Evolutionary conservation across 139 green algal genomes (phyloP).

Genomic region (Mesotaenium endlicherianum): DNA sequence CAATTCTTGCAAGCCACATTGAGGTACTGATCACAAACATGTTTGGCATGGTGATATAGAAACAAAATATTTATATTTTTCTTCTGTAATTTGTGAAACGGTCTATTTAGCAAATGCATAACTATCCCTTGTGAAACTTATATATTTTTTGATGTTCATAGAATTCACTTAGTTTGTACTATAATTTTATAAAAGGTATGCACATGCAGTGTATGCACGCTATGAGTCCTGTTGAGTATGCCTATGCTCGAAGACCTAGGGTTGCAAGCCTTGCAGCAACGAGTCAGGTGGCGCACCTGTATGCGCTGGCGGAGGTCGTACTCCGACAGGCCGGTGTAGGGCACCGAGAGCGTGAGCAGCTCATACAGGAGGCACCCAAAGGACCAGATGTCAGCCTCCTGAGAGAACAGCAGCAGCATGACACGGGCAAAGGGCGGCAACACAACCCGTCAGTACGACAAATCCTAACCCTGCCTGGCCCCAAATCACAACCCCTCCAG

Average conservation of each 20-base stretch:
- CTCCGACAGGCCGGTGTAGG: constrained; percentile 11
- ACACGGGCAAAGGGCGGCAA: too few relatives aligned
- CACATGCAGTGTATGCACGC: background rate
- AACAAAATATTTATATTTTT: too few relatives aligned
- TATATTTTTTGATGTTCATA: too few relatives aligned
- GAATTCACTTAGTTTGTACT: background rate
- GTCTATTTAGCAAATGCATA: too few relatives aligned
- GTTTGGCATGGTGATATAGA: too few relatives aligned
- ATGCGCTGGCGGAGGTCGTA: background rate
- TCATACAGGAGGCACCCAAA: constrained; percentile 33
- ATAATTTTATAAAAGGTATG: background rate
- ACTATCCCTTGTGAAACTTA: too few relatives aligned
- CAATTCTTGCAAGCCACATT: too few relatives aligned
- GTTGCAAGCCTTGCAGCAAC: background rate
- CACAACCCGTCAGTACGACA: too few relatives aligned
- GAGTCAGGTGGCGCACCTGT: constrained; percentile 17
- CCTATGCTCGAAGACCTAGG: background rate
- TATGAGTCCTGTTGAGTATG: background rate
- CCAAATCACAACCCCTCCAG: too few relatives aligned
- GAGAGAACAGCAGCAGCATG: background rate
- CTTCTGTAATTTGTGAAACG: too few relatives aligned
- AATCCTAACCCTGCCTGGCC: too few relatives aligned
- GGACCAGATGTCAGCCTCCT: constrained; percentile 39
- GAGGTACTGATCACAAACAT: too few relatives aligned
- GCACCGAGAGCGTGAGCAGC: constrained; percentile 1